These are phyloP conservation scores for Forsythia suspensa DNA, from an alignment of 257 asterid species.

Conservation along the genomic window DNA sequence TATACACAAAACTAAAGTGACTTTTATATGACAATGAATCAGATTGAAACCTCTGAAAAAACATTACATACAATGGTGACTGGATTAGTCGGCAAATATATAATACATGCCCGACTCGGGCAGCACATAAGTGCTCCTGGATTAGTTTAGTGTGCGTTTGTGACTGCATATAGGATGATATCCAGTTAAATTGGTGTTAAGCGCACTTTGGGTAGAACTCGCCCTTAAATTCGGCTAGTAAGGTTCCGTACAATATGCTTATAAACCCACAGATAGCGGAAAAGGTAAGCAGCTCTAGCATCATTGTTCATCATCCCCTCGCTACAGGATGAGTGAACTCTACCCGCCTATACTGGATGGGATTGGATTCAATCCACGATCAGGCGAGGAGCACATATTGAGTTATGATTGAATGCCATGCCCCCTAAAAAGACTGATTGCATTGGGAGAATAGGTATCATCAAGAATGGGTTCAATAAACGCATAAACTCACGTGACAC, in stretches of 20 bases:
- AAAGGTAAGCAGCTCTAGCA: neutral
- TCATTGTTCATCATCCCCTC: neutral
- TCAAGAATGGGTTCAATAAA: neutral
- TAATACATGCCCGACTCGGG: too few relatives aligned
- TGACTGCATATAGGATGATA: neutral
- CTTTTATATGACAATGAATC: neutral
- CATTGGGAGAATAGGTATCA: neutral
- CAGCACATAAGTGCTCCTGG: neutral
- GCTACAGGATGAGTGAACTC: neutral
- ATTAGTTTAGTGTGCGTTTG: neutral
- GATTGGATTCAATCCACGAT: neutral
- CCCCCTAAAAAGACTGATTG: neutral
- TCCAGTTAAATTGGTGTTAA: neutral
- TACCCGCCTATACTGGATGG: neutral
- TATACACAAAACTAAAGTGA: too few relatives aligned
- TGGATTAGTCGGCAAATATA: neutral
- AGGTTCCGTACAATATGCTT: neutral
- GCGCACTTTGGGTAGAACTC: neutral
- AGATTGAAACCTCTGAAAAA: neutral
- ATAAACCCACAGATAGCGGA: neutral
- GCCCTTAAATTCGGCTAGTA: neutral
- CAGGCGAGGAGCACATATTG: neutral
- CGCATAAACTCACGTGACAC: neutral
- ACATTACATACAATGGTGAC: neutral
- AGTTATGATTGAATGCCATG: neutral